Conservation (phyloP, 1,284 basidiomycete species). For the Ustilago tritici region DNA sequence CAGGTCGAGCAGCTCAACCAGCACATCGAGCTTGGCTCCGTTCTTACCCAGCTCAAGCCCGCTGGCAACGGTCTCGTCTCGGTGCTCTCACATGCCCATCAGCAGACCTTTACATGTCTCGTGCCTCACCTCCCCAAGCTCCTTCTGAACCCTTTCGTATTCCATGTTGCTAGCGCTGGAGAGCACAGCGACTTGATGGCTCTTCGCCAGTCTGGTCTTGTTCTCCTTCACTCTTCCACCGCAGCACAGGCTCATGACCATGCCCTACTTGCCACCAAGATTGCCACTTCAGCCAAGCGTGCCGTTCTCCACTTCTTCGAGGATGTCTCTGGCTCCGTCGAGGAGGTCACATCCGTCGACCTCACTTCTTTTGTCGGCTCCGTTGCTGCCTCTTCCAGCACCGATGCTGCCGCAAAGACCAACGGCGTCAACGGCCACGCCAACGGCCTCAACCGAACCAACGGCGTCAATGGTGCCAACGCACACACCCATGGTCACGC, state of each 20-base stretch:
- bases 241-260: constrained; percentile 80
- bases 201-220: constrained; percentile 75
- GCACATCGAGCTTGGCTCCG: constrained; percentile 49
- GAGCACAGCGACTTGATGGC: constrained; percentile 76
- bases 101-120: constrained; percentile 58
- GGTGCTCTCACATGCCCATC: constrained; percentile 54
- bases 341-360: constrained; percentile 69
- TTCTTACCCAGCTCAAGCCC: constrained; percentile 51
- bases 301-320: constrained; percentile 86
- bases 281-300: constrained; percentile 75
- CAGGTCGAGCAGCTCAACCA: constrained; percentile 54
- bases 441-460: constrained; percentile 69
- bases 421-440: constrained; percentile 70
- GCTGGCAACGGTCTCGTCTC: constrained; percentile 51
- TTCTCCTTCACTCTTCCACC: constrained; percentile 76
- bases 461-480: constrained; percentile 68
- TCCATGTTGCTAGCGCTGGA: constrained; percentile 66
- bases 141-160: constrained; percentile 55
- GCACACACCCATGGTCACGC: constrained; percentile 48
- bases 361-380: constrained; percentile 51
- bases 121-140: constrained; percentile 64
- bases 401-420: constrained; percentile 68
- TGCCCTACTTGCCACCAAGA: constrained; percentile 78
- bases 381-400: constrained; percentile 46
- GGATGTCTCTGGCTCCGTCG: constrained; percentile 54